Percentiles rank a stretch among this genome's conserved stretches.
Evolutionary conservation across 2,329 filamentous ascomycete genomes (phyloP).

Genomic region (Calonectria crousiana): DNA sequence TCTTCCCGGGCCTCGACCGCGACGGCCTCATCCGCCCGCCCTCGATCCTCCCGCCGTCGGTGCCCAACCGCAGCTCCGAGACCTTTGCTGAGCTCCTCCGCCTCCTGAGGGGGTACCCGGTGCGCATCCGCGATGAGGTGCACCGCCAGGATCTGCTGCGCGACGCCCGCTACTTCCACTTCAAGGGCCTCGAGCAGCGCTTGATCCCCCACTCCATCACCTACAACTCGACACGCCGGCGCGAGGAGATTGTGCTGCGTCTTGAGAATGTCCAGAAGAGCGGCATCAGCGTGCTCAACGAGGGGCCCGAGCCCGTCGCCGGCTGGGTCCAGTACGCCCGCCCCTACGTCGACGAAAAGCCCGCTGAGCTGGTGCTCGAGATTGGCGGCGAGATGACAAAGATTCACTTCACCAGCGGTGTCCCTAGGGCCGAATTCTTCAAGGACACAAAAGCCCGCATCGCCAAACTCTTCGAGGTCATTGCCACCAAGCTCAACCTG

Average conservation of each 20-base stretch:
- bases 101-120: constrained; percentile 84
- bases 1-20: constrained; percentile 88
- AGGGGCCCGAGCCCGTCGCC: constrained; percentile 43
- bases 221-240: constrained; percentile 77
- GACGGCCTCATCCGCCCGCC: constrained; percentile 86
- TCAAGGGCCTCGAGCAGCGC: constrained; percentile 90
- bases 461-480: constrained; percentile 79
- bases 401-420: constrained; percentile 59
- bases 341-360: constrained; percentile 83
- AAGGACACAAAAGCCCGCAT: constrained; percentile 78
- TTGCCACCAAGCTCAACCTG: constrained; percentile 83
- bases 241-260: constrained; percentile 81
- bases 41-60: constrained; percentile 83
- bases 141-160: constrained; percentile 84
- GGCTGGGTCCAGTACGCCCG: constrained; percentile 83
- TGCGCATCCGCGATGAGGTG: constrained; percentile 79
- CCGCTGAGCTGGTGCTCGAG: constrained; percentile 83
- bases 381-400: constrained; percentile 76
- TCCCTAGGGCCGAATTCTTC: constrained; percentile 77
- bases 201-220: constrained; percentile 82
- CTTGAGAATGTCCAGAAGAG: constrained; percentile 91
- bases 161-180: constrained; percentile 93
- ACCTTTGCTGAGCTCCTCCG: constrained; percentile 87
- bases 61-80: constrained; percentile 85
- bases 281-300: constrained; percentile 76